Percentiles rank a stretch among this genome's conserved stretches.
These are phyloP conservation scores for Dothideomycetes sp. DNA, from an alignment of 2,329 filamentous ascomycete species.

Conservation along the genomic window DNA sequence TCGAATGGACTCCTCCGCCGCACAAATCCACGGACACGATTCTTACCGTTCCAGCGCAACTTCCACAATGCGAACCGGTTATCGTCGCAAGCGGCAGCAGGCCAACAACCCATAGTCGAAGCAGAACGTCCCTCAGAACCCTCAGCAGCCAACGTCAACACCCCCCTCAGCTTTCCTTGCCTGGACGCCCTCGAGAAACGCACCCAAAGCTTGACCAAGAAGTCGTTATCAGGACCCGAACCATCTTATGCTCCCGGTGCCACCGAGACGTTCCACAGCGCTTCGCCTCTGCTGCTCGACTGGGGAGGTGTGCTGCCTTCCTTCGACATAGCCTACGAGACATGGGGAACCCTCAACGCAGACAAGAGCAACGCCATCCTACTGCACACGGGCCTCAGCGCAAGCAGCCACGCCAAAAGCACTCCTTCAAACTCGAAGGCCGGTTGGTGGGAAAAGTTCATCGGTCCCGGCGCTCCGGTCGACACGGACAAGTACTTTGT, in stretches of 20 bases:
- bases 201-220: slow-evolving; percentile 60
- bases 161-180: slow-evolving; percentile 81
- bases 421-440: slow-evolving; percentile 78
- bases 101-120: slow-evolving; percentile 18
- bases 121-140: slow-evolving; percentile 21
- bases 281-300: slow-evolving; percentile 70
- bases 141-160: slow-evolving; percentile 51
- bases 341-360: slow-evolving; percentile 74
- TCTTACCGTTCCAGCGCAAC: slow-evolving; percentile 10
- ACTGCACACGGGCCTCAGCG: slow-evolving; percentile 86
- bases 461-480: slow-evolving; percentile 73
- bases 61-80: slow-evolving; percentile 5
- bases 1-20: slow-evolving; percentile 15
- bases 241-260: slow-evolving; percentile 86
- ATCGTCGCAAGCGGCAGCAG: slow-evolving; percentile 20
- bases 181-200: slow-evolving; percentile 72
- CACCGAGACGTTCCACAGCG: slow-evolving; percentile 68
- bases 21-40: slow-evolving; percentile 19
- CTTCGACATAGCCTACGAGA: slow-evolving; percentile 87
- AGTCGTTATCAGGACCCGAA: slow-evolving; percentile 67
- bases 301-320: slow-evolving; percentile 89
- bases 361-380: slow-evolving; percentile 83
- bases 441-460: slow-evolving; percentile 99
- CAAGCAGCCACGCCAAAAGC: slow-evolving; percentile 94
- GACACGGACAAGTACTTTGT: slow-evolving; percentile 89